phyloP scores from a whole-genome alignment of 1,284 basidiomycete genomes.

The Wolfiporia cocos region DNA sequence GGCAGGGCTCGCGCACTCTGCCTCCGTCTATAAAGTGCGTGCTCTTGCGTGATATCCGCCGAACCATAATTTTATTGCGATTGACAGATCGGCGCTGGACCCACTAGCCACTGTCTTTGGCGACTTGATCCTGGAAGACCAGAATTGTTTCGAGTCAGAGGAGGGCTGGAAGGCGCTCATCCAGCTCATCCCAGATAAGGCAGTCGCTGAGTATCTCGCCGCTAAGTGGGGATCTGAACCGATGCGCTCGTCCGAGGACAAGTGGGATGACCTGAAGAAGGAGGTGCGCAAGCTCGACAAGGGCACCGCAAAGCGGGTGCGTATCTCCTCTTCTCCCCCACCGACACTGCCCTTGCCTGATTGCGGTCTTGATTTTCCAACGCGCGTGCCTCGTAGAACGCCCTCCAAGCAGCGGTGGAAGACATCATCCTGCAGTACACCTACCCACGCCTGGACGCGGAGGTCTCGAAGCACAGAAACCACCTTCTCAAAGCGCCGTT shows the following conservation, averaged over 20 bases:
- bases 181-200: constrained; percentile 66
- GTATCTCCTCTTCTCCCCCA: constrained; percentile 9
- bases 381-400: constrained; percentile 24
- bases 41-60: background rate
- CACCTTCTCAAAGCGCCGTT: constrained; percentile 98
- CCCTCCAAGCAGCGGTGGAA: constrained; percentile 51
- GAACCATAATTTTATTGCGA: constrained; percentile 2
- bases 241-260: constrained; percentile 49
- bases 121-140: constrained; percentile 75
- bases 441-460: constrained; percentile 94
- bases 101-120: constrained; percentile 55
- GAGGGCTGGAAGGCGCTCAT: constrained; percentile 76
- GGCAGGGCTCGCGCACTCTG: constrained; percentile 43
- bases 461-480: constrained; percentile 96
- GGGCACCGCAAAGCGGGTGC: constrained; percentile 27
- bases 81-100: constrained; percentile 43
- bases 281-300: constrained; percentile 26
- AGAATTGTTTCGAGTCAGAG: constrained; percentile 76
- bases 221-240: constrained; percentile 60
- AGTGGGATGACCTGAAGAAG: constrained; percentile 70
- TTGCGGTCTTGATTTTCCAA: no score
- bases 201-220: constrained; percentile 42
- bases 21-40: constrained; percentile 72
- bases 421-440: constrained; percentile 94
- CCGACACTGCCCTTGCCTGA: no score